Base-by-base conservation (phyloP, 805 yeast genomes). In the Kodamaea nitidulidarum region DNA sequence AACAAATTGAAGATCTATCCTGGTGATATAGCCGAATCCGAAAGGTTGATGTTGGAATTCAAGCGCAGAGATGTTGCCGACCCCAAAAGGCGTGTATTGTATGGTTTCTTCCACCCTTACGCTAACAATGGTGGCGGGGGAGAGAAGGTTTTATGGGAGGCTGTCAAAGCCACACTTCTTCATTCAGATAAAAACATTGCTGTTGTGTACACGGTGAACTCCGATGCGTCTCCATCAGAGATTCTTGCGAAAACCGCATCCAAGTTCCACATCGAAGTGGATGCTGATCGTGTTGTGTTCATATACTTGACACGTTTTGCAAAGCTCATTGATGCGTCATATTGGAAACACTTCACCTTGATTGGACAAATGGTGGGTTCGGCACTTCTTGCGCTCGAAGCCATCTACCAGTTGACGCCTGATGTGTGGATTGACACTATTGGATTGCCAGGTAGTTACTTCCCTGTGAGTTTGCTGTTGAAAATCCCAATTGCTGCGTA, bases 111-210 rank as follows among this genome's bases (percentile, higher is more conserved):
- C 67, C 99, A 93, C 62, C 98, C 98, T 0, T 85, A 82, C 51
- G 88, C 96, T 47, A 86, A 85, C 56, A 95, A 96, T 28, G 96
- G 95, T 33, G 99, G 99, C 14, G 99, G 99, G 21, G 99, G 99
- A 16, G 99, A 93, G 57, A 77, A 91, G 41, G 98, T 93, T 0
- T 67, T 93, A 29, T 93, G 98, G 98, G 88, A 86, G 40, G 96
- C 96, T 0, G 86, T 91, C 5, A 73, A 76, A 48, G 72, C 81
- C 22, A 84, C 95, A 0, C 65, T 90, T 43, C 47, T 58, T 7
- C 61, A 67, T 15, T 68, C 72, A 44, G 61, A 63, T 5, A 52
- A 61, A 20, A 78, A 80, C 49, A 63, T 85, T 6, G 84, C 75
- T 2, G 80, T 77, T 1, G 67, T 93, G 7, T 93, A 93, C 57